Evolutionary conservation across 108 stramenopile species (phyloP).

Genomic region (Pseudonitzschia multiseries): DNA sequence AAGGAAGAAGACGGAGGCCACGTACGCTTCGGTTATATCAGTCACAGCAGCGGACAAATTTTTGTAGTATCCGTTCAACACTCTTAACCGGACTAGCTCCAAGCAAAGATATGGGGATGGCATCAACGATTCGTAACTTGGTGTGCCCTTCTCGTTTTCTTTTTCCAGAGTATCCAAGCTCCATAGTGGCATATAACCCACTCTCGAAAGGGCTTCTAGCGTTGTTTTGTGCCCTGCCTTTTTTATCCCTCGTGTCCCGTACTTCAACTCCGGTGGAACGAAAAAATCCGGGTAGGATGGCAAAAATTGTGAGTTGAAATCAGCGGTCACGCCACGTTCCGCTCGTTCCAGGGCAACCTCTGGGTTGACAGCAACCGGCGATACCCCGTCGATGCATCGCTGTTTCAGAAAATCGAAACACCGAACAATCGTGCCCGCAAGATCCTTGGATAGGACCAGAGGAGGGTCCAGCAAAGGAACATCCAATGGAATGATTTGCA

Average conservation of each 20-base stretch:
- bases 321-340: conserved; percentile 10
- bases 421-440: conserved; percentile 3
- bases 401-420: conserved; percentile 46
- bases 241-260: conserved; percentile 18
- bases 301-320: conserved; percentile 7
- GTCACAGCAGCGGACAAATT: conserved; percentile 33
- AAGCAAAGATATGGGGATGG: conserved; percentile 44
- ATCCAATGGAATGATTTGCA: conserved; percentile 1
- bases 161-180: not conserved
- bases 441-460: conserved; percentile 1
- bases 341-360: conserved; percentile 24
- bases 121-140: conserved; percentile 23
- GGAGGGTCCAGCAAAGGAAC: not conserved
- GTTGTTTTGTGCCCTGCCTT: conserved; percentile 5
- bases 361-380: conserved; percentile 37
- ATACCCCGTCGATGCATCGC: conserved; percentile 36
- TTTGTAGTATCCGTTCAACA: conserved; percentile 48
- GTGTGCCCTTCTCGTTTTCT: not conserved
- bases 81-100: conserved; percentile 41
- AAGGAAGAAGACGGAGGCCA: conserved; percentile 27
- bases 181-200: conserved; percentile 43
- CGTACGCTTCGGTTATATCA: conserved; percentile 53
- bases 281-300: conserved; percentile 37
- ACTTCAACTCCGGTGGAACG: not conserved
- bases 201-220: conserved; percentile 4